Evolutionary conservation across 441 rosid genomes (phyloP).

Genomic region (Eruca vesicaria): DNA sequence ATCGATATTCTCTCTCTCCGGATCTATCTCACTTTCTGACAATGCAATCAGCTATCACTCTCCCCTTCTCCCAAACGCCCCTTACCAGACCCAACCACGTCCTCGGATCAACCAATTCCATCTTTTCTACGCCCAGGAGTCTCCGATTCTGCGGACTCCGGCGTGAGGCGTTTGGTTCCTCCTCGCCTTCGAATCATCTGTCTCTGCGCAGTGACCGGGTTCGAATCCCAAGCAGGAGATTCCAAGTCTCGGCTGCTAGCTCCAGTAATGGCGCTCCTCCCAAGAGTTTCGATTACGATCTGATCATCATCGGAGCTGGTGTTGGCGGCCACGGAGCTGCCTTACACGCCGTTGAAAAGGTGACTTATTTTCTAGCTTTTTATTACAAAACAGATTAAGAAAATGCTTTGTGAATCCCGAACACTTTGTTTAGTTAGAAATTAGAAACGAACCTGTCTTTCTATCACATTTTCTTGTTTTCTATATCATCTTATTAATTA

Average conservation of each 20-base stretch:
- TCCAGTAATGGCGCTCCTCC: constrained; percentile 60
- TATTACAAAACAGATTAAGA: background rate
- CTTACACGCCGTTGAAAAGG: constrained; percentile 92
- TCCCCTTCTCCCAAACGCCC: constrained; percentile 48
- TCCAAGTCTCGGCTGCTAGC: constrained; percentile 35
- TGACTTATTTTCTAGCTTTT: background rate
- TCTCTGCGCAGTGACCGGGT: constrained; percentile 21
- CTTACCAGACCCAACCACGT: constrained; percentile 38
- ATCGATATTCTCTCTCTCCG: background rate
- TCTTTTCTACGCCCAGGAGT: constrained; percentile 44
- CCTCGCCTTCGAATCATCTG: constrained; percentile 32
- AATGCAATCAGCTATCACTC: constrained; percentile 66
- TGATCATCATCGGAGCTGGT: constrained; percentile 96
- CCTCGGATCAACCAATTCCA: constrained; percentile 31
- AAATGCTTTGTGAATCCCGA: background rate
- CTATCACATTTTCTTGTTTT: background rate
- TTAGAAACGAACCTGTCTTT: background rate
- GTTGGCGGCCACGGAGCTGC: constrained; percentile 99
- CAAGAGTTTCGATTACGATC: constrained; percentile 79
- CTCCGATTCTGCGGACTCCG: constrained; percentile 86
- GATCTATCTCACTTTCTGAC: background rate
- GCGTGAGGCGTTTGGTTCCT: constrained; percentile 56
- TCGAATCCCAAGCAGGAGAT: constrained; percentile 11
- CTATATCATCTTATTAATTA: background rate
- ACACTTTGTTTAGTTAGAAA: background rate